Evolutionary conservation across 441 rosid genomes (phyloP), one percentile per base, ranked within the genome.

Genomic region (Adansonia grandidieri): DNA sequence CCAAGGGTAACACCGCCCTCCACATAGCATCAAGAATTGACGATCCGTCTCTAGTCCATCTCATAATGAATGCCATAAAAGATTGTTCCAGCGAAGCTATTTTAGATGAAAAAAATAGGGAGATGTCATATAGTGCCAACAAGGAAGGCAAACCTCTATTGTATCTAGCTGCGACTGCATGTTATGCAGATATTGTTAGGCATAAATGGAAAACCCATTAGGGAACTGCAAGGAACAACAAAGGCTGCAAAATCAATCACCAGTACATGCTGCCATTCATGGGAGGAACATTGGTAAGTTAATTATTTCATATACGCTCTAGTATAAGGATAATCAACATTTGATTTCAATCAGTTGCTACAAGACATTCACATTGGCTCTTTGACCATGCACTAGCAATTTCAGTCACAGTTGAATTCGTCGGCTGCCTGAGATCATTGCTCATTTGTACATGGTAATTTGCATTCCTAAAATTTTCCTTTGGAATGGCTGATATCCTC

Each of bases 91-190:
- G 0, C 1, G 6, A 28, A 13, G 48, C 37, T 42, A 44, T 32
- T 17, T 53, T 80, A 22, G 37, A 40, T 19, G 73, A 69, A 10
- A 47, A 40, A 40, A 42, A 57, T 40, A n/a, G 8, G 51, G 13
- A 57, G 11, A 57, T 73, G 14, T 28, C 50, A 9, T 57, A 54
- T 73, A 10, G 48, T 8, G 15, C 3, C 56, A 75, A 75, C 10
- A 11, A 51, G 2, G 76, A 80, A 80, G 28, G 53, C n/a, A 60
- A 58, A 70, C 75, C 79, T 37, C 71, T 60, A 0, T 48, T 75
- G 9, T 69, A 47, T 69, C 63, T 80, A 20, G 82, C 82, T 45
- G 79, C 56, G 0, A 37, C 77, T 9, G 68, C 58, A 5, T 76
- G 79, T 1, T 37, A 44, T 28, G n/a, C 3, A 44, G 58, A 72